Evolutionary conservation across 768 basidiomycete genomes (phyloP).

Genomic region (Neoboletus subvelutipes): DNA sequence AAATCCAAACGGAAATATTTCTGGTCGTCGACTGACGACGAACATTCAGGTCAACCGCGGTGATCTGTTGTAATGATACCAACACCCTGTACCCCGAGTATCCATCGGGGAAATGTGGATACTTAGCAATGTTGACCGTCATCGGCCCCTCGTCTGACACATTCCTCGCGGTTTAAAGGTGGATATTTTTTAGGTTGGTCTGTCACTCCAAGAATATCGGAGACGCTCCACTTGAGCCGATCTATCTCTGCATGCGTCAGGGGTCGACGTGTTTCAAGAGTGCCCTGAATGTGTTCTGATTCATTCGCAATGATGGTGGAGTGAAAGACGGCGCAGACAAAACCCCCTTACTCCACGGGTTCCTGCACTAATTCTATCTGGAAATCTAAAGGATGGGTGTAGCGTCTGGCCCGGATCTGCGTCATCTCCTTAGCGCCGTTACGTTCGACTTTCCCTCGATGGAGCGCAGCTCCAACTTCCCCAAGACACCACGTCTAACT

Average conservation of each 20-base stretch:
- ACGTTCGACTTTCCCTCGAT: constrained; percentile 1
- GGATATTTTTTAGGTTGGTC: background rate
- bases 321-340: background rate
- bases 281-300: background rate
- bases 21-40: constrained; percentile 8
- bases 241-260: constrained; percentile 3
- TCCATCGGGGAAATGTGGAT: constrained; percentile 5
- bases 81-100: constrained; percentile 16
- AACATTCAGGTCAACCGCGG: constrained; percentile 7
- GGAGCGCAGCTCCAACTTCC: background rate
- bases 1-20: background rate
- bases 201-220: background rate
- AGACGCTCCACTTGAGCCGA: constrained; percentile 2
- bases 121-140: constrained; percentile 1
- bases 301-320: background rate
- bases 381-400: background rate
- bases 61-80: constrained; percentile 8
- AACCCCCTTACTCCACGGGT: background rate
- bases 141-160: background rate
- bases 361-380: background rate
- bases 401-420: too few species aligned
- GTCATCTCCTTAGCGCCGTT: background rate
- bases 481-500: background rate
- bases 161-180: constrained; percentile 7
- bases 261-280: background rate